A percentile compares a stretch with the other conserved stretches of the same genome.
These are phyloP conservation scores for Cyclocybe aegerita DNA, from an alignment of 768 basidiomycete species.

Conservation along the genomic window DNA sequence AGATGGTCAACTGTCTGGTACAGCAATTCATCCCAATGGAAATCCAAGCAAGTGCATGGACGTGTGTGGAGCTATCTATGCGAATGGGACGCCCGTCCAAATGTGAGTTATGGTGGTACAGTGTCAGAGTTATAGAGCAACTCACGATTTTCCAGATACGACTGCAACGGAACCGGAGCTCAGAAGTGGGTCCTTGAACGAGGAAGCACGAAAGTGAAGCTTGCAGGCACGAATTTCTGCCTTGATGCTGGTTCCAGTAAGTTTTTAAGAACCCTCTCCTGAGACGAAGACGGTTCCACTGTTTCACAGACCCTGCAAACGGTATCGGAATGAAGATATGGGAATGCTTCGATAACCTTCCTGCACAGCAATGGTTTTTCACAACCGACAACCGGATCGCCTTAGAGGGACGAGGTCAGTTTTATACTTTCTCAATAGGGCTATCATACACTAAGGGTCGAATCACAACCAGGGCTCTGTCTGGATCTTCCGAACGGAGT, in stretches of 20 bases:
- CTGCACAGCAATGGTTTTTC: conserved; percentile 3
- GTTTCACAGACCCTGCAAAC: conserved; percentile 9
- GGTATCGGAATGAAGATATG: conserved; percentile 11
- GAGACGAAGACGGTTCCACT: neutral
- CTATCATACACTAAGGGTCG: too few relatives aligned
- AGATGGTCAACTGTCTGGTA: conserved; percentile 5
- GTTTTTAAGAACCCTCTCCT: neutral
- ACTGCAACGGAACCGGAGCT: conserved; percentile 30
- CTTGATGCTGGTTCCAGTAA: conserved; percentile 34
- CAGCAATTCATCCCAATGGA: conserved; percentile 27
- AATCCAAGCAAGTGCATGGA: conserved; percentile 30
- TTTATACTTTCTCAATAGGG: too few relatives aligned
- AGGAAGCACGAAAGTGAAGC: conserved; percentile 25
- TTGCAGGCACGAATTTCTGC: conserved; percentile 28
- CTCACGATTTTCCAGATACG: conserved; percentile 23
- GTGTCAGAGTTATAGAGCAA: neutral
- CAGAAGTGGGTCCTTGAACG: conserved; percentile 31
- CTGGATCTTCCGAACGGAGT: too few relatives aligned
- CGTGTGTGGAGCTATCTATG: conserved; percentile 27
- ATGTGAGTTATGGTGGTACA: conserved; percentile 19
- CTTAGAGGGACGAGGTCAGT: too few relatives aligned
- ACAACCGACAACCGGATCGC: too few relatives aligned
- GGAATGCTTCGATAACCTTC: conserved; percentile 4
- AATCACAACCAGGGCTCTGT: too few relatives aligned
- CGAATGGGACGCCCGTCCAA: conserved; percentile 33